Evolutionary conservation across 2,329 filamentous ascomycete species (phyloP).

Genomic region (Elsinoe necatrix): DNA sequence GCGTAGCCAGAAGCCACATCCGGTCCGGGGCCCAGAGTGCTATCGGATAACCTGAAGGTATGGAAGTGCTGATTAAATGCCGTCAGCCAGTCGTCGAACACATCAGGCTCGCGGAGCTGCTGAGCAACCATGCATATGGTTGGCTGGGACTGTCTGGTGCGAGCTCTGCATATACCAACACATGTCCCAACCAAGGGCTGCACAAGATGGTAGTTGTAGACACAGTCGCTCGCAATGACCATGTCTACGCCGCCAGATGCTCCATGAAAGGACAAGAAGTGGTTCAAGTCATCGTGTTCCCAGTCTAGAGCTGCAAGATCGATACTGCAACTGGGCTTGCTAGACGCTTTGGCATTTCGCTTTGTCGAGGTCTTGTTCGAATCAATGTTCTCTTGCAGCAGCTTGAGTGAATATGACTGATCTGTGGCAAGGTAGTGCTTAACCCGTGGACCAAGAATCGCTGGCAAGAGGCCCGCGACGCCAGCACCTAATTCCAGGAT

Average conservation of each 20-base stretch:
- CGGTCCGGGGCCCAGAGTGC: slow-evolving; percentile 51
- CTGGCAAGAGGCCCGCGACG: slow-evolving; percentile 69
- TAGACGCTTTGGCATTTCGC: neutral
- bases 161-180: slow-evolving; percentile 60
- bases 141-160: slow-evolving; percentile 34
- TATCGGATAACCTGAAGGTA: slow-evolving; percentile 67
- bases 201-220: slow-evolving; percentile 87
- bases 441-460: slow-evolving; percentile 56
- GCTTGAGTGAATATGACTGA: slow-evolving; percentile 71
- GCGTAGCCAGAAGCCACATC: slow-evolving; percentile 64
- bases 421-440: slow-evolving; percentile 71
- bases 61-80: slow-evolving; percentile 59
- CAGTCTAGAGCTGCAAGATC: slow-evolving; percentile 57
- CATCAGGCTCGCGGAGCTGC: slow-evolving; percentile 74
- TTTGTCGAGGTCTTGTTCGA: slow-evolving; percentile 42
- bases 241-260: slow-evolving; percentile 34
- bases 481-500: slow-evolving; percentile 84
- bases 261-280: slow-evolving; percentile 43
- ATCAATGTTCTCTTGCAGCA: slow-evolving; percentile 67
- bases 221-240: slow-evolving; percentile 81
- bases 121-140: slow-evolving; percentile 78
- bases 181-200: slow-evolving; percentile 75
- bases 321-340: neutral
- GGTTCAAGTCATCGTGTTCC: slow-evolving; percentile 52
- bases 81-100: slow-evolving; percentile 74